phyloP scores from a whole-genome alignment of 2,329 filamentous ascomycete species.

The Aspergillus hortae region DNA sequence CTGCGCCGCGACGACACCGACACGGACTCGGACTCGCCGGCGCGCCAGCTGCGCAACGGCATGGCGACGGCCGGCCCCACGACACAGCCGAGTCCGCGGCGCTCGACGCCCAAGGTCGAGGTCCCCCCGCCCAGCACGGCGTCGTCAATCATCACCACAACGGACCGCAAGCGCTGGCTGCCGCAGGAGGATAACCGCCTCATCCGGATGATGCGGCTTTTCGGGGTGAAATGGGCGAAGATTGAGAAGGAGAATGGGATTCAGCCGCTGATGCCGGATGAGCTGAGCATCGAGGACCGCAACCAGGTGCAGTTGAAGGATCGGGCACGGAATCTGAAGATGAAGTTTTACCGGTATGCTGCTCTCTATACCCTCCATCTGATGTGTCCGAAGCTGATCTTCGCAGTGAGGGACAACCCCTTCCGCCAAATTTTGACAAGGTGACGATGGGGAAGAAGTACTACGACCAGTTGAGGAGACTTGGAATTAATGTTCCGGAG shows the following conservation, averaged over 20 bases:
- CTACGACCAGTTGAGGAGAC: conserved; percentile 5
- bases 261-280: conserved; percentile 25
- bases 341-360: conserved; percentile 15
- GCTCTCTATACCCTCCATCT: background rate
- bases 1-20: conserved; percentile 2
- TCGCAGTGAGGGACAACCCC: conserved; percentile 22
- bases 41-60: conserved; percentile 3
- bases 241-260: conserved; percentile 39
- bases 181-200: conserved; percentile 43
- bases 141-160: background rate
- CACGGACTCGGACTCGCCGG: conserved; percentile 1
- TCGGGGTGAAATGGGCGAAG: conserved; percentile 45
- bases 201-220: conserved; percentile 45
- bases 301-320: conserved; percentile 55
- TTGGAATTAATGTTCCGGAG: conserved; percentile 7
- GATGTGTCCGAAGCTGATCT: background rate
- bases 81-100: no score
- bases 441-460: conserved; percentile 35
- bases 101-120: no score
- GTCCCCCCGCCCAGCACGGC: background rate
- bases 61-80: background rate
- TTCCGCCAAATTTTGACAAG: conserved; percentile 44
- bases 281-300: conserved; percentile 34
- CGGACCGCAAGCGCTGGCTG: conserved; percentile 29
- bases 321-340: conserved; percentile 53